Conservation (phyloP, 179 eudicot species). For the Nepenthes alata region DNA sequence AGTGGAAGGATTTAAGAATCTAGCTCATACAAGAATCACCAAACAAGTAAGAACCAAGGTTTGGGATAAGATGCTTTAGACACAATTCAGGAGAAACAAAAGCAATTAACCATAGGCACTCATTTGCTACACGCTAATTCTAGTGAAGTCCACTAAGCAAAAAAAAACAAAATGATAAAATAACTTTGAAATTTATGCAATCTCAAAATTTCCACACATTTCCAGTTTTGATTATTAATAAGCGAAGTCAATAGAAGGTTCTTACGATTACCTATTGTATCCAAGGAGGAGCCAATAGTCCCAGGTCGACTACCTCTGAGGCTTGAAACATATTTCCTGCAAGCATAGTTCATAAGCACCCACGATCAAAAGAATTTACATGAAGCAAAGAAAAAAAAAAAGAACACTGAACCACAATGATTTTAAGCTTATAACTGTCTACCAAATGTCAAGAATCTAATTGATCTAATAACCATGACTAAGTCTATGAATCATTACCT, state of each 20-base stretch:
- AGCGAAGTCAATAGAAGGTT: conserved; percentile 5
- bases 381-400: conserved; percentile 1
- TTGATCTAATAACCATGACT: background rate
- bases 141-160: no score
- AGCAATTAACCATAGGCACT: no score
- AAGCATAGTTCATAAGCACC: conserved; percentile 6
- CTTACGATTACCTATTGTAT: conserved; percentile 41
- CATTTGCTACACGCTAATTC: no score
- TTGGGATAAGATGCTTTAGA: no score
- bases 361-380: background rate
- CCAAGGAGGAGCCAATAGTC: conserved; percentile 48
- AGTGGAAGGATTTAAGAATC: background rate
- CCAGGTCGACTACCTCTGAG: conserved; percentile 70
- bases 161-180: no score
- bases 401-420: background rate
- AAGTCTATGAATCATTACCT: no score
- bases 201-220: no score
- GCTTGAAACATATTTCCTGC: conserved; percentile 87
- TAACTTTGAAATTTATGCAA: no score
- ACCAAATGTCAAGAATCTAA: conserved; percentile 1
- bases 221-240: background rate
- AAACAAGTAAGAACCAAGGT: background rate
- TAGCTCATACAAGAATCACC: background rate
- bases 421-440: background rate
- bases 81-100: no score